A percentile compares a stretch with the other conserved stretches of the same genome.
These are phyloP conservation scores for Calonectria pteridis DNA, from an alignment of 2,329 filamentous ascomycete genomes.

Conservation along the genomic window DNA sequence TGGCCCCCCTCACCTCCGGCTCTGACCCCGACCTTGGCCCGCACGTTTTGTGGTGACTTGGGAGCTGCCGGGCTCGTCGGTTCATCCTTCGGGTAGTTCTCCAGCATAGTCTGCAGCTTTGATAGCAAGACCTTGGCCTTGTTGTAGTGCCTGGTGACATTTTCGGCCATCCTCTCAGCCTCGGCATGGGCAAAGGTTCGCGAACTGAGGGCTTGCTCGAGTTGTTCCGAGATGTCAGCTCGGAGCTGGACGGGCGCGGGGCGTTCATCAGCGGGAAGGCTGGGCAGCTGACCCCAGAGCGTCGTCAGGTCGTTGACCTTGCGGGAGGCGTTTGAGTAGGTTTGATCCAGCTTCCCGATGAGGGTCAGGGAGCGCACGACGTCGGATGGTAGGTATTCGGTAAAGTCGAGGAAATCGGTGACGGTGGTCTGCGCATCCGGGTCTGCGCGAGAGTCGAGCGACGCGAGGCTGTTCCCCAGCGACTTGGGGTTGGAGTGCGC, in stretches of 20 bases:
- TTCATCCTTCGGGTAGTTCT: conserved; percentile 69
- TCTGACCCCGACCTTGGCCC: conserved; percentile 62
- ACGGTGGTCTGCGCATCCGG: conserved; percentile 78
- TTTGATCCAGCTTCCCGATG: conserved; percentile 73
- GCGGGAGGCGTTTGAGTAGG: conserved; percentile 67
- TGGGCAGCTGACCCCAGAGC: conserved; percentile 68
- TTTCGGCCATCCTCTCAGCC: conserved; percentile 73
- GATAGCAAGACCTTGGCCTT: conserved; percentile 69
- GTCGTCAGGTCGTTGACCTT: conserved; percentile 69
- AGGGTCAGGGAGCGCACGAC: conserved; percentile 74
- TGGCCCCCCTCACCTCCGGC: conserved; percentile 59
- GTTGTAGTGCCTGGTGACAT: conserved; percentile 71
- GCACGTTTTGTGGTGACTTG: conserved; percentile 66
- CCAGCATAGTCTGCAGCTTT: conserved; percentile 71
- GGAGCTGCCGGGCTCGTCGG: conserved; percentile 63
- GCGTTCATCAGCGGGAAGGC: conserved; percentile 59
- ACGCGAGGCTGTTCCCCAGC: conserved; percentile 46
- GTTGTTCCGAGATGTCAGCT: conserved; percentile 69
- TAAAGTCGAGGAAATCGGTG: conserved; percentile 77
- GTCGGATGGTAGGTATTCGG: conserved; percentile 77
- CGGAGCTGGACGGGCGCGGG: conserved; percentile 65
- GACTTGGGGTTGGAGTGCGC: conserved; percentile 41
- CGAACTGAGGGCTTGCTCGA: conserved; percentile 67
- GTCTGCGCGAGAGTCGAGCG: conserved; percentile 67
- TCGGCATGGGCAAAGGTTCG: conserved; percentile 72